phyloP scores from a whole-genome alignment of 352 stramenopile species.

The Globisporangium okanoganense region DNA sequence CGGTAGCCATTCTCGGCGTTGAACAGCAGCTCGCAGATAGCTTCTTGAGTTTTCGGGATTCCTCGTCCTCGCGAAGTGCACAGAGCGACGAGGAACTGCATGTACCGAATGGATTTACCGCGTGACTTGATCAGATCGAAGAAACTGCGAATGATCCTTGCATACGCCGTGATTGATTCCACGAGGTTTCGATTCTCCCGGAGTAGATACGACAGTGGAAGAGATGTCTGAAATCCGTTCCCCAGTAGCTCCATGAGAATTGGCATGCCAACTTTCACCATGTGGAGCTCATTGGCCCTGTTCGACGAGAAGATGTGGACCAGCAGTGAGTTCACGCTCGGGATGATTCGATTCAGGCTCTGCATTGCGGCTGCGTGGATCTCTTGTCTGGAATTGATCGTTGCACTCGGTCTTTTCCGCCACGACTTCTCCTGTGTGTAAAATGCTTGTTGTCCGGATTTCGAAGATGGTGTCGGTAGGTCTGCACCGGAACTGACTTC shows the following conservation, averaged over 20 bases:
- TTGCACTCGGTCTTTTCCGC: conserved; percentile 23
- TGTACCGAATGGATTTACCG: conserved; percentile 65
- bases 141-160: conserved; percentile 57
- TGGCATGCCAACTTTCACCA: conserved; percentile 54
- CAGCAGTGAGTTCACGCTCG: conserved; percentile 46
- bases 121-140: conserved; percentile 69
- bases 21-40: conserved; percentile 69
- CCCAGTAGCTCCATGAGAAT: conserved; percentile 67
- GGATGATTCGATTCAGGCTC: conserved; percentile 53
- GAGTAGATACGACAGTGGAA: conserved; percentile 62
- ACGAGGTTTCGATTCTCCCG: conserved; percentile 69
- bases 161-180: conserved; percentile 65
- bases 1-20: conserved; percentile 49
- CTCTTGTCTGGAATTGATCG: conserved; percentile 21
- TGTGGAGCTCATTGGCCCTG: conserved; percentile 50
- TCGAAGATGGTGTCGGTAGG: background rate
- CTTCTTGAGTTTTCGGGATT: conserved; percentile 68
- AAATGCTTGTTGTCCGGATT: conserved; percentile 18
- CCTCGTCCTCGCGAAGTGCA: conserved; percentile 57
- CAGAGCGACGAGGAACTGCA: conserved; percentile 71
- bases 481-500: background rate
- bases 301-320: conserved; percentile 64
- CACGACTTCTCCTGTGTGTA: conserved; percentile 23
- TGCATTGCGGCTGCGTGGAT: conserved; percentile 41
- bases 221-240: conserved; percentile 66